Base-by-base conservation (phyloP, 2,329 filamentous ascomycete species). In the Curvularia sp. region DNA sequence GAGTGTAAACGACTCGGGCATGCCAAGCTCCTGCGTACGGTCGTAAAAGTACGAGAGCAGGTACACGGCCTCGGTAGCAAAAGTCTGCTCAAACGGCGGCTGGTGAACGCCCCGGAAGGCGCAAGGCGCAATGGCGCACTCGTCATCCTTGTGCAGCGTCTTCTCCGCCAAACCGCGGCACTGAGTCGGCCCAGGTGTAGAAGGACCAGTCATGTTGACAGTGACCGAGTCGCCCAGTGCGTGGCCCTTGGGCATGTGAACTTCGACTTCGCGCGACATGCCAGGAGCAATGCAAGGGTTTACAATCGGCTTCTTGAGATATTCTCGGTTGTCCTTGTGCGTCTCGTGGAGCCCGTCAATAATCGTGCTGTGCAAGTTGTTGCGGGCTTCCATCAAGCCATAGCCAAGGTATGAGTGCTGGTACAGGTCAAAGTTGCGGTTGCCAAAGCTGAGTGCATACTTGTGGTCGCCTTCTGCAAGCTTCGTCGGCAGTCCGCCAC, bases 31-130 rank as follows among this genome's bases (percentile, higher is more conserved):
- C 77, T 91, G 86, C 23, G 91, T 96, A 71, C 96, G 93, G 82
- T 99, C 95, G 80, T 90, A 97, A 81, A 99, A 99, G 85, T 96
- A 99, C 28, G 92, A 96, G 80, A 99, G 94, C 68, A 98, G 92
- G 80, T 94, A 99, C 38, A 98, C 87, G 71, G 97, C 93, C 79
- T 98, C 94, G 63, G 85, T 86, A 25, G 91, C 82, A 72, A 99
- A 99, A 0, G 95, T 99, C 84, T 97, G 96, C 68, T 87, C 88
- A 47, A 99, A 84, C 21, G 90, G 89, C 9, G 95, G 95, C 79
- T 99, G 95, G 80, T 99, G 92, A 28, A 99, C 88, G 64, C 95
- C 95, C 77, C 97, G 96, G 87, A 99, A 99, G 1, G 95, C 97
- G 82, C 95, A 99, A n/a, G 95, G 95, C 0, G 91, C 86, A 48